Percentiles rank a stretch among this genome's conserved stretches.
Evolutionary conservation across 2,329 filamentous ascomycete species (phyloP).

Genomic region (Neopestalotiopsis sp.): DNA sequence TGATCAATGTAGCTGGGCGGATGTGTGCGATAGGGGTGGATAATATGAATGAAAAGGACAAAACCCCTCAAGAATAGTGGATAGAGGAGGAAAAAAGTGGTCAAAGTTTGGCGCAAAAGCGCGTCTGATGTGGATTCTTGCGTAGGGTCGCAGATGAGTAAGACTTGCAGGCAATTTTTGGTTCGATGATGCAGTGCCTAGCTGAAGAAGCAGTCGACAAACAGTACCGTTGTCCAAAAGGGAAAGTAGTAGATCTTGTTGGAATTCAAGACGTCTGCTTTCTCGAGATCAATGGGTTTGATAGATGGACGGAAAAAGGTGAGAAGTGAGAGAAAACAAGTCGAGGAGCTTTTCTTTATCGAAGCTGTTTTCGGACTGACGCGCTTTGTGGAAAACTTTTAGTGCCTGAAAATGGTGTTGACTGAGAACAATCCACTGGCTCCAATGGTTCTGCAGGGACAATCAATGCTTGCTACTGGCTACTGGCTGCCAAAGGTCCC

Average conservation of each 20-base stretch:
- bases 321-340: not conserved
- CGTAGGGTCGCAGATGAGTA: not conserved
- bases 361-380: conserved; percentile 14
- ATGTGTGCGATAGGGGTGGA: conserved; percentile 4
- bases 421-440: conserved; percentile 9
- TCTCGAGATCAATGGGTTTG: conserved; percentile 9
- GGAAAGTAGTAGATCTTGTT: not conserved
- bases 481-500: not conserved
- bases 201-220: not conserved
- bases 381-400: conserved; percentile 15
- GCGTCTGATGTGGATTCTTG: not conserved
- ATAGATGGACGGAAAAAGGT: not conserved
- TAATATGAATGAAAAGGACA: conserved; percentile 3
- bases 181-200: not conserved
- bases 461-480: not conserved
- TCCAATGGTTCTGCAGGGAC: not conserved
- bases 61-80: conserved; percentile 4
- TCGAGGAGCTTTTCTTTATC: conserved; percentile 7
- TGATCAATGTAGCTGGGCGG: not conserved
- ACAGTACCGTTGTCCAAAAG: not conserved
- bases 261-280: not conserved
- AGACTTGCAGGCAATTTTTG: not conserved
- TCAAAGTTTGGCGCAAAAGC: not conserved
- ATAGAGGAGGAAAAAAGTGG: not conserved
- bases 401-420: conserved; percentile 10